phyloP scores from a whole-genome alignment of 495 filamentous ascomycete genomes.

The Daldinia concentrica region DNA sequence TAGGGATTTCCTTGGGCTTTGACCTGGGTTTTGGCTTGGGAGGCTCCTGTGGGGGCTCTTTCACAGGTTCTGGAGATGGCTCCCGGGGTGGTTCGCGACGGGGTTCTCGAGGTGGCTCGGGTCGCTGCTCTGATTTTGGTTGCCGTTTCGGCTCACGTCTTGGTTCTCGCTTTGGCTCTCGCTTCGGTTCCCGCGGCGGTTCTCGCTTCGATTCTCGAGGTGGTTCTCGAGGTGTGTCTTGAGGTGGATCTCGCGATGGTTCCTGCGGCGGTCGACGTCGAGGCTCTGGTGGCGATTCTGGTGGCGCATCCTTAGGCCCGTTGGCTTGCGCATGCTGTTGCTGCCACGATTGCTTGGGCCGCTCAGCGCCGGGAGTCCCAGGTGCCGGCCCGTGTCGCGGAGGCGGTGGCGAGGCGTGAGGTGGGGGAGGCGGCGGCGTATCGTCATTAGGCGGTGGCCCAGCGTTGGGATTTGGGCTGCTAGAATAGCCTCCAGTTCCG shows the following conservation, averaged over 20 bases:
- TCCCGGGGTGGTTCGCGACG: background rate
- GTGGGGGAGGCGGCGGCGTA: slow-evolving; percentile 52
- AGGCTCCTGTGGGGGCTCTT: background rate
- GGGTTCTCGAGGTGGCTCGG: background rate
- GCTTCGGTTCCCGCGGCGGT: background rate
- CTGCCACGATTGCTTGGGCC: slow-evolving; percentile 58
- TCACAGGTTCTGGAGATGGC: background rate
- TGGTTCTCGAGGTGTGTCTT: background rate
- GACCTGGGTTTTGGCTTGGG: background rate
- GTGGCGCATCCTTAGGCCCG: slow-evolving; percentile 21
- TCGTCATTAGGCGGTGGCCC: slow-evolving; percentile 48
- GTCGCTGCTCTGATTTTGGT: background rate
- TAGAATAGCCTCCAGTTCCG: slow-evolving; percentile 35
- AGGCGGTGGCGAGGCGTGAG: slow-evolving; percentile 49
- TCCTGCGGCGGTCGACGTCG: slow-evolving; percentile 15
- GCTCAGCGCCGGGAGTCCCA: slow-evolving; percentile 42
- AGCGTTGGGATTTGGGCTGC: slow-evolving; percentile 33
- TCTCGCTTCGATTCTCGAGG: background rate
- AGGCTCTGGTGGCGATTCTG: slow-evolving; percentile 14
- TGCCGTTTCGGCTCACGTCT: background rate
- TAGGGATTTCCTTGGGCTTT: background rate
- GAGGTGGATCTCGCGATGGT: slow-evolving; percentile 22
- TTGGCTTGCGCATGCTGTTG: slow-evolving; percentile 50
- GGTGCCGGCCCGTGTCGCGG: slow-evolving; percentile 49
- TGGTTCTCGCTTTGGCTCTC: slow-evolving; percentile 1